phyloP scores from a whole-genome alignment of 257 asterid species.

The Nemophila menziesii region DNA sequence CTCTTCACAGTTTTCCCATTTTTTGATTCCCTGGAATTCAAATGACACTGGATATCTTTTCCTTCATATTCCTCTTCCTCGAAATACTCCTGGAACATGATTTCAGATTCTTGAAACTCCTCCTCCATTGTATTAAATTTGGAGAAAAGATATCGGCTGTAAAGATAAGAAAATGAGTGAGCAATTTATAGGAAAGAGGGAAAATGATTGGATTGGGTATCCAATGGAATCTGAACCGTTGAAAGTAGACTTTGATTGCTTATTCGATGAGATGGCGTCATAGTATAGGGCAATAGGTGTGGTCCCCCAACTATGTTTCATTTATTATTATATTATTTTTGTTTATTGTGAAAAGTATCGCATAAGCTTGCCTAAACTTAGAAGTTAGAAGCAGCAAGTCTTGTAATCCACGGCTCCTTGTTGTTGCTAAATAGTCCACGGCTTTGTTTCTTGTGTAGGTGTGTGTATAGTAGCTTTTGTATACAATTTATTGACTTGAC shows the following conservation, averaged over 20 bases:
- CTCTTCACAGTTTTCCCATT: neutral
- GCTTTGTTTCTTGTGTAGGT: no score
- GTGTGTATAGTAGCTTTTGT: neutral
- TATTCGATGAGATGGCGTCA: neutral
- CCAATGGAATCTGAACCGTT: neutral
- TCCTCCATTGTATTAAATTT: constrained; percentile 8
- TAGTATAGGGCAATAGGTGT: neutral
- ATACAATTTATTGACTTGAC: neutral
- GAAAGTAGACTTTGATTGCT: neutral
- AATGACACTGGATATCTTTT: neutral
- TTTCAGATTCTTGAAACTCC: constrained; percentile 14
- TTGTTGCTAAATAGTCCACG: no score
- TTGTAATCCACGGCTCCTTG: neutral
- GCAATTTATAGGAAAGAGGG: constrained; percentile 4
- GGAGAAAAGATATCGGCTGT: neutral
- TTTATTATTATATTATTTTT: no score
- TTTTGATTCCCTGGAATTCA: neutral
- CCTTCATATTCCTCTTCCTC: neutral
- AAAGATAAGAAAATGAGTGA: neutral
- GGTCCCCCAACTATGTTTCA: neutral
- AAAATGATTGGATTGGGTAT: constrained; percentile 1
- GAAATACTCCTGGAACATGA: constrained; percentile 8
- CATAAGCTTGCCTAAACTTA: neutral
- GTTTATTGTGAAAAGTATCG: neutral
- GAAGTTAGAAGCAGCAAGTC: neutral